phyloP scores from a whole-genome alignment of 2,329 filamentous ascomycete species.

The Beauveria pseudobassiana region DNA sequence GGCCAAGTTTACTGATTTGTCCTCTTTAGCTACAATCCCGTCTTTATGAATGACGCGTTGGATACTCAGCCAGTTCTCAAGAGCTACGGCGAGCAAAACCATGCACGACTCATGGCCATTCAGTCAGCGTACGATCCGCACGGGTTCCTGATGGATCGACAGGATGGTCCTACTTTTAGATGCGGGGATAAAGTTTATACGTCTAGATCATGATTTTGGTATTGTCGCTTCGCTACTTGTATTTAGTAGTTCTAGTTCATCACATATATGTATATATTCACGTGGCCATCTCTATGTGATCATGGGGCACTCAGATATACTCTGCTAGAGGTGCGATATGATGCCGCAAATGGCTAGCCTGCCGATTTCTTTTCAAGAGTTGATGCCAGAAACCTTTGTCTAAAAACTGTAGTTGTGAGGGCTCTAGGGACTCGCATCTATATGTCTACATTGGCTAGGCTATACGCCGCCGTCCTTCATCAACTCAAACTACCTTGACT shows the following conservation, averaged over 20 bases:
- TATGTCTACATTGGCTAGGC: no score
- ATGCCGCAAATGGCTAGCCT: no score
- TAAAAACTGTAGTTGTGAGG: no score
- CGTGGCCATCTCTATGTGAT: background rate
- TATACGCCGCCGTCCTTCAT: no score
- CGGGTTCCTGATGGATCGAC: constrained; percentile 10
- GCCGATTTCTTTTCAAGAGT: no score
- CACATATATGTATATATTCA: background rate
- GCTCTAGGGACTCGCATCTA: no score
- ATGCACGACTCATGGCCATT: constrained; percentile 11
- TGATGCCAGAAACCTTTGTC: no score
- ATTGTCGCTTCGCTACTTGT: background rate
- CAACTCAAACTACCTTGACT: no score
- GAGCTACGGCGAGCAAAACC: constrained; percentile 15
- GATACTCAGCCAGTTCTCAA: constrained; percentile 14
- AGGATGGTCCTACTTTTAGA: constrained; percentile 5
- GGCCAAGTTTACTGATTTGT: background rate
- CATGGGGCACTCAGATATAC: no score
- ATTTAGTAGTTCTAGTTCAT: background rate
- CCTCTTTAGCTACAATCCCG: constrained; percentile 15
- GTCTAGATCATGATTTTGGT: no score
- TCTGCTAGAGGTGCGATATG: background rate
- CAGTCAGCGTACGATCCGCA: constrained; percentile 14
- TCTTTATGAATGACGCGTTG: constrained; percentile 20
- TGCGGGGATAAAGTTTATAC: background rate